Percentiles rank a stretch among this genome's conserved stretches.
Evolutionary conservation across 2,329 filamentous ascomycete species (phyloP).

Genomic region (Cephalotrichum gorgonifer): DNA sequence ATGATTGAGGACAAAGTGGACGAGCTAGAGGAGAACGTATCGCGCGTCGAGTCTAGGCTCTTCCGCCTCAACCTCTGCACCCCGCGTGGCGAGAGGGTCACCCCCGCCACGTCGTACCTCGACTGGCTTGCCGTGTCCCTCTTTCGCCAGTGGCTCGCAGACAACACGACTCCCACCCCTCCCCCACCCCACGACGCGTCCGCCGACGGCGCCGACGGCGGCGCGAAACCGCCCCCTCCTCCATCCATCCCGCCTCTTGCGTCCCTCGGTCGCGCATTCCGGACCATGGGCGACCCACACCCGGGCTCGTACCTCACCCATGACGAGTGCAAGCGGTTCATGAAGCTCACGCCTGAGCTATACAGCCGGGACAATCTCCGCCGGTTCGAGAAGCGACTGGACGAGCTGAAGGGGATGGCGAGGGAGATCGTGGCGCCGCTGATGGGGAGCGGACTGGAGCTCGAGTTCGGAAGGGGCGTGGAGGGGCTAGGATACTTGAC

Average conservation of each 20-base stretch:
- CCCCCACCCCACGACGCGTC: slow-evolving; percentile 14
- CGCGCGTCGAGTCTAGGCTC: slow-evolving; percentile 68
- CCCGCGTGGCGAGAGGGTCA: slow-evolving; percentile 70
- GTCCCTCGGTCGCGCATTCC: slow-evolving; percentile 63
- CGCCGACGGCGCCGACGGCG: slow-evolving; percentile 10
- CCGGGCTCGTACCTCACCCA: slow-evolving; percentile 60
- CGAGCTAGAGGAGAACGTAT: slow-evolving; percentile 75
- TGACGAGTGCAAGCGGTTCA: slow-evolving; percentile 83
- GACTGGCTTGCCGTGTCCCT: slow-evolving; percentile 83
- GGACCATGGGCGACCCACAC: slow-evolving; percentile 57
- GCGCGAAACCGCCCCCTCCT: slow-evolving; percentile 21
- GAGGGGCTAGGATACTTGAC: slow-evolving; percentile 39
- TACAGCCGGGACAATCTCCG: slow-evolving; percentile 81
- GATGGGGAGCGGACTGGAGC: slow-evolving; percentile 75
- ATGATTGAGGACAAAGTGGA: slow-evolving; percentile 93
- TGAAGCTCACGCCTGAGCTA: slow-evolving; percentile 71
- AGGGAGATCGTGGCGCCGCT: slow-evolving; percentile 74
- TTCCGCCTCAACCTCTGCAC: slow-evolving; percentile 75
- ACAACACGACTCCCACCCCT: slow-evolving; percentile 69
- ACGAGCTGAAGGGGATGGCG: slow-evolving; percentile 79
- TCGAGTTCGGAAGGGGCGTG: slow-evolving; percentile 49
- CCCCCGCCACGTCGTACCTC: slow-evolving; percentile 67
- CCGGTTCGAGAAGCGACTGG: slow-evolving; percentile 75
- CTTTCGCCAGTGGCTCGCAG: slow-evolving; percentile 88
- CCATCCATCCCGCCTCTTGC: slow-evolving; percentile 37